These are phyloP conservation scores for Pseudogymnoascus pannorum DNA, from an alignment of 2,329 filamentous ascomycete species.

Conservation along the genomic window DNA sequence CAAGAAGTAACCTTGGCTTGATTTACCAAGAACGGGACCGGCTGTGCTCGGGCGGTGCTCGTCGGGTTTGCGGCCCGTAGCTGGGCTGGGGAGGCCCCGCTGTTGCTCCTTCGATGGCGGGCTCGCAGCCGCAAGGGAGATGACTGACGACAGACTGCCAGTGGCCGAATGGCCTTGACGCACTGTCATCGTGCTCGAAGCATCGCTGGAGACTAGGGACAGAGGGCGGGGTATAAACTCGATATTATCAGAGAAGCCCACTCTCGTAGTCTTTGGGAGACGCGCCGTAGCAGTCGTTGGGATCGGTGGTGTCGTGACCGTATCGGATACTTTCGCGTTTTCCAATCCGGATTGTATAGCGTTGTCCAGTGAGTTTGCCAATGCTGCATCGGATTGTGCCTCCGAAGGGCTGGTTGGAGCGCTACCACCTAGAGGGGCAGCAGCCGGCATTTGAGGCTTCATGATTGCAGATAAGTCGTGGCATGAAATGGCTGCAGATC, in stretches of 20 bases:
- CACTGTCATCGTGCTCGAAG: slow-evolving; percentile 67
- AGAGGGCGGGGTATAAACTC: slow-evolving; percentile 78
- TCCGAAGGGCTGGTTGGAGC: slow-evolving; percentile 40
- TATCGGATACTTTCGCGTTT: slow-evolving; percentile 10
- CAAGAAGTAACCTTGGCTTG: slow-evolving; percentile 26
- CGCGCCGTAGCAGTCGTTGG: slow-evolving; percentile 15
- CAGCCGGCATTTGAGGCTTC: slow-evolving; percentile 31
- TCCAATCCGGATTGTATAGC: slow-evolving; percentile 16
- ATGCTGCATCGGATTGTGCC: slow-evolving; percentile 20
- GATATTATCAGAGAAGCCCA: slow-evolving; percentile 77
- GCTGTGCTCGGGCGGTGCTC: slow-evolving; percentile 61
- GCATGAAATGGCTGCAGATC: slow-evolving; percentile 68
- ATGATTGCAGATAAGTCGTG: slow-evolving; percentile 71
- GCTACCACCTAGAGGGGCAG: slow-evolving; percentile 21
- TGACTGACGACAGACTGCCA: slow-evolving; percentile 71
- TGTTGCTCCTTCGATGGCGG: slow-evolving; percentile 32
- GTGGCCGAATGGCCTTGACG: slow-evolving; percentile 63
- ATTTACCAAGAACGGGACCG: slow-evolving; percentile 53
- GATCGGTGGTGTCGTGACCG: not conserved
- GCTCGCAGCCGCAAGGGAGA: slow-evolving; percentile 50
- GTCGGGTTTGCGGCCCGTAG: slow-evolving; percentile 34
- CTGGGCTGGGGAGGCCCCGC: slow-evolving; percentile 32
- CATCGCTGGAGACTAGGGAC: slow-evolving; percentile 78
- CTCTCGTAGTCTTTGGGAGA: slow-evolving; percentile 49
- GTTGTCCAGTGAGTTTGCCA: slow-evolving; percentile 20